These are phyloP conservation scores for Microdochium trichocladiopsis DNA, from an alignment of 2,329 filamentous ascomycete species.

Conservation along the genomic window DNA sequence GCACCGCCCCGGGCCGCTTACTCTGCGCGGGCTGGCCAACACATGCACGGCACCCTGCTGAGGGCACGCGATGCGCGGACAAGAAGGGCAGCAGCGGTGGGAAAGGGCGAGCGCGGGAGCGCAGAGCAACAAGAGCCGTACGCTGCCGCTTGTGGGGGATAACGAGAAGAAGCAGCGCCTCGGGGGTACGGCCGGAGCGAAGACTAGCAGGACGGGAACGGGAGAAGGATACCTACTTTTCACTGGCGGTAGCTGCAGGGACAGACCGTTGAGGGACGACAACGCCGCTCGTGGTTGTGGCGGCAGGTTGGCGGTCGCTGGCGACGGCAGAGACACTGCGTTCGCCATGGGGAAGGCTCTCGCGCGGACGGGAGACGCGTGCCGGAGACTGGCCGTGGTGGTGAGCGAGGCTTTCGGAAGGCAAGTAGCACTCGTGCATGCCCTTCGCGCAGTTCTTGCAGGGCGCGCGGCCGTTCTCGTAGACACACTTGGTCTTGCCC, in stretches of 20 bases:
- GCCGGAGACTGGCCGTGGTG: slow-evolving; percentile 53
- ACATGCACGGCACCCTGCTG: background rate
- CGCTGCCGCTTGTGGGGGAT: too few species aligned
- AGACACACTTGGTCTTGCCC: slow-evolving; percentile 58
- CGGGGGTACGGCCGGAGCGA: too few species aligned
- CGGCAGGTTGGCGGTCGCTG: slow-evolving; percentile 37
- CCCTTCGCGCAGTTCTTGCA: slow-evolving; percentile 59
- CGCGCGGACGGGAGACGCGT: slow-evolving; percentile 43
- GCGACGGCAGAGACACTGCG: slow-evolving; percentile 32
- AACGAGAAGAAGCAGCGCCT: too few species aligned
- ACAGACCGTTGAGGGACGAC: background rate
- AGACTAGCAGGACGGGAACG: too few species aligned
- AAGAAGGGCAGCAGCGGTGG: too few species aligned
- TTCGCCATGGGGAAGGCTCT: slow-evolving; percentile 43
- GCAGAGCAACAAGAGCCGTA: too few species aligned
- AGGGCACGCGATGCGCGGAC: too few species aligned
- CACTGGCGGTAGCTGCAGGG: background rate
- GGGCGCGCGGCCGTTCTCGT: slow-evolving; percentile 54
- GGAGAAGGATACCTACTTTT: background rate
- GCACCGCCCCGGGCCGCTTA: background rate
- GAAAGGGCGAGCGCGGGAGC: too few species aligned
- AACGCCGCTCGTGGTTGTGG: slow-evolving; percentile 23
- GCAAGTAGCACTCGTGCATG: slow-evolving; percentile 57
- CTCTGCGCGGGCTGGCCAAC: background rate
- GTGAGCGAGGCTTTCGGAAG: slow-evolving; percentile 52